A percentile compares a stretch with the other conserved stretches of the same genome.
Evolutionary conservation across 352 stramenopile genomes (phyloP).

Genomic region (Thraustochytrium striatum): DNA sequence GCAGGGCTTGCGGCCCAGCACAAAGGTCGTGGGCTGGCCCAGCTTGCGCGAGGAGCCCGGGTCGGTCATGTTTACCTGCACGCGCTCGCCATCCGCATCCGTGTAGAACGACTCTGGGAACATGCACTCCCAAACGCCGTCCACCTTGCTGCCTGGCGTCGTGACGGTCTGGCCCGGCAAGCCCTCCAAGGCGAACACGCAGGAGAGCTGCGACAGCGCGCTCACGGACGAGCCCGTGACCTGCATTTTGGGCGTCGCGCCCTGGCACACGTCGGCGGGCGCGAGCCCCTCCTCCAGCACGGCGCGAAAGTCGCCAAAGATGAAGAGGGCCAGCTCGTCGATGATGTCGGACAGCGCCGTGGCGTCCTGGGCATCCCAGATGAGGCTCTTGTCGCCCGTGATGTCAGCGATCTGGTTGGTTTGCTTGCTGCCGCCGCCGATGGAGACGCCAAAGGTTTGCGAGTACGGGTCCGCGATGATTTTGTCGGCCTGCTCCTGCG

Average conservation of each 20-base stretch:
- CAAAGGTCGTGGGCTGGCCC: neutral
- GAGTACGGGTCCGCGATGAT: neutral
- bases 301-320: constrained; percentile 30
- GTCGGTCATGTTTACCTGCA: neutral
- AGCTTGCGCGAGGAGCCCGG: neutral
- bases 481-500: neutral
- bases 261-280: neutral
- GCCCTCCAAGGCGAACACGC: neutral
- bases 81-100: neutral
- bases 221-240: constrained; percentile 13
- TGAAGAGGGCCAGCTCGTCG: neutral
- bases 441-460: constrained; percentile 17
- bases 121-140: neutral
- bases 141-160: neutral
- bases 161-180: neutral
- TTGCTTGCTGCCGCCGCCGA: neutral
- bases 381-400: neutral
- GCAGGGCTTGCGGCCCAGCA: neutral
- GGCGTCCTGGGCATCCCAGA: constrained; percentile 5
- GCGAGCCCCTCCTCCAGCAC: neutral
- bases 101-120: constrained; percentile 26
- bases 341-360: neutral
- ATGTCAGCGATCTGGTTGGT: constrained; percentile 8
- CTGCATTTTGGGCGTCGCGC: neutral
- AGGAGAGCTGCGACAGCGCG: neutral